phyloP scores from a whole-genome alignment of 805 yeast species.

The Nakazawaea pomicola region DNA sequence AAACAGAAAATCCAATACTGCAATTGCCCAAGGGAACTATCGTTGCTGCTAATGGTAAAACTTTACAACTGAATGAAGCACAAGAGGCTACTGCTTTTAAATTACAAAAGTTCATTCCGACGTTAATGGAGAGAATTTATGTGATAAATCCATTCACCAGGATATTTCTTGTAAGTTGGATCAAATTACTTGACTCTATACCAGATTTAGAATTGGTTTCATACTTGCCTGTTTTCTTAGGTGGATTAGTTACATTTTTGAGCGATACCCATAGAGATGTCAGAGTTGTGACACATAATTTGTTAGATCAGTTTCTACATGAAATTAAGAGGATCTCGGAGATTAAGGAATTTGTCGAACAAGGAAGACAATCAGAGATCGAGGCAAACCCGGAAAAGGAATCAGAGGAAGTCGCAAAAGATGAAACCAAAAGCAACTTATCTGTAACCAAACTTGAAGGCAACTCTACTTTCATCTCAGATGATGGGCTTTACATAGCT shows the following conservation, averaged over 20 bases:
- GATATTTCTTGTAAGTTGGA: constrained; percentile 90
- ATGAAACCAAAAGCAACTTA: constrained; percentile 23
- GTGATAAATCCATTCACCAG: constrained; percentile 91
- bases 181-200: constrained; percentile 83
- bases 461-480: constrained; percentile 16
- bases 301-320: constrained; percentile 67
- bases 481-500: constrained; percentile 56
- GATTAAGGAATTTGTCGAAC: constrained; percentile 50
- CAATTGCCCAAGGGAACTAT: constrained; percentile 34
- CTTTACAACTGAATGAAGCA: constrained; percentile 52
- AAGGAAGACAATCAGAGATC: constrained; percentile 15
- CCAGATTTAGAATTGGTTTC: constrained; percentile 88
- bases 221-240: constrained; percentile 83
- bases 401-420: constrained; percentile 16
- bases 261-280: constrained; percentile 86
- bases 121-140: constrained; percentile 86
- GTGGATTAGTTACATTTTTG: constrained; percentile 74
- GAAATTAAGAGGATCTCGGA: constrained; percentile 77
- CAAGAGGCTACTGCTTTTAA: constrained; percentile 74
- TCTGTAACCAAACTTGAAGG: constrained; percentile 15
- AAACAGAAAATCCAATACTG: constrained; percentile 29
- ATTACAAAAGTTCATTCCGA: constrained; percentile 80
- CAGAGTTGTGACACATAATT: constrained; percentile 74
- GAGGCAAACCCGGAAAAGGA: constrained; percentile 20
- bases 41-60: constrained; percentile 53